These are phyloP conservation scores for Solanum phureja DNA, from an alignment of 257 asterid species.

Conservation along the genomic window DNA sequence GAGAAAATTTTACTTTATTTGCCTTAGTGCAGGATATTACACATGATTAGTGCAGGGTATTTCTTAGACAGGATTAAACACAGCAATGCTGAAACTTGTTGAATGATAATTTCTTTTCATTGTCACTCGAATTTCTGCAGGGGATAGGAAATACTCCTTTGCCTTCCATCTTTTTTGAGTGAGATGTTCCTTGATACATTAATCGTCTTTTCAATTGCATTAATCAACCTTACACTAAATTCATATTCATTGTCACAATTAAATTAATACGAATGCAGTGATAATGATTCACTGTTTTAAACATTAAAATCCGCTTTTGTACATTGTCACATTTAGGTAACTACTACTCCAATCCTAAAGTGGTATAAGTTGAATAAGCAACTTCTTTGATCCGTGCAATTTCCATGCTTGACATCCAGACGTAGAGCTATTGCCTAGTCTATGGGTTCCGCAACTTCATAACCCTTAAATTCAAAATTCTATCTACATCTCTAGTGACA, in stretches of 20 bases:
- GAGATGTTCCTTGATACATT: not conserved
- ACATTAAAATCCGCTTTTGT: not conserved
- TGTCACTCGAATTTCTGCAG: not conserved
- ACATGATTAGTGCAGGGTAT: not conserved
- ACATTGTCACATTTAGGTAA: not conserved
- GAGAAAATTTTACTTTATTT: not conserved
- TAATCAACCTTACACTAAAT: not conserved
- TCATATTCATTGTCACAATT: not conserved
- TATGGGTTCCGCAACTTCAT: not conserved
- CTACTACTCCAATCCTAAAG: not conserved
- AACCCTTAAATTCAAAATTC: not conserved
- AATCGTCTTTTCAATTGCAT: too few relatives aligned
- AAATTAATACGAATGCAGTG: not conserved
- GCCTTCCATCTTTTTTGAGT: not conserved
- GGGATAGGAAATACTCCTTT: not conserved
- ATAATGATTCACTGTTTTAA: not conserved
- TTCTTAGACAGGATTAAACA: not conserved
- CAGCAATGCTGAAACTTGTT: not conserved
- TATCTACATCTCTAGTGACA: not conserved
- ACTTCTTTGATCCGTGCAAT: not conserved
- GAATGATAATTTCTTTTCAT: not conserved
- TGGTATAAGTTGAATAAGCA: not conserved
- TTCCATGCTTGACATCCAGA: not conserved
- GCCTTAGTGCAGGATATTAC: not conserved
- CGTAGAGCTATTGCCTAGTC: not conserved